Evolutionary conservation across 805 yeast species (phyloP), one percentile per base, ranked within the genome.

Genomic region (Ogataea minuta): DNA sequence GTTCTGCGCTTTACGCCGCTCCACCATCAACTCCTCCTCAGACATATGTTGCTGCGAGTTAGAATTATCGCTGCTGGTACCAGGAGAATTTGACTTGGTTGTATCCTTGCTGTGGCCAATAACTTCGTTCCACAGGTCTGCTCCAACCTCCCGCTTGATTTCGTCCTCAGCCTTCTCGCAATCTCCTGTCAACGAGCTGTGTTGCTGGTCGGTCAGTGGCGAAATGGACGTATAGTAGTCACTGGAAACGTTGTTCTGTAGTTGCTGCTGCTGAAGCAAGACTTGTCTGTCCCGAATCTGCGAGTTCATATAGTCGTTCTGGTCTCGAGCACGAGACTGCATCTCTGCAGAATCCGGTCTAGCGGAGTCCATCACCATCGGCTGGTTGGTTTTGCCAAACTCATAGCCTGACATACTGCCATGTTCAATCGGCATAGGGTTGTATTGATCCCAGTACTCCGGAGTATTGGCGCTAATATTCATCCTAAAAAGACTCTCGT

Each of bases 1-100:
- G 56, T 86, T 85, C 57, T 83, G 93, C 2, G 87, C 88, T 55
- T 79, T 84, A 36, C 85, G 72, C 57, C 77, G 79, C 46, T 72
- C 65, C 13, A 70, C 71, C 19, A 28, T 10, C 5, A 76, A 51
- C 44, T 78, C 74, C 28, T 64, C 63, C 36, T 68, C 60, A 3
- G 54, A 30, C 9, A 42, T 19, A 4, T 32, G 12, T 21, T 35
- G 47, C 15, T 40, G 33, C 17, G 41, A 32, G 9, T 5, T 14
- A 11, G 39, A 23, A 20, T 26, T 29, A 19, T 39, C 27, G 34
- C 43, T 39, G 6, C 34, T 28, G 11, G 37, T 40, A 2, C 14
- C 34, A 2, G 42, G 28, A 6, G 36, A 28, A 7, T 5, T 26
- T 7, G 41, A 23, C 5, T 30, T 34, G 11, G 23, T 4, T 5